These are phyloP conservation scores for Neofusicoccum laricinum DNA, from an alignment of 2,329 filamentous ascomycete species.

Conservation along the genomic window DNA sequence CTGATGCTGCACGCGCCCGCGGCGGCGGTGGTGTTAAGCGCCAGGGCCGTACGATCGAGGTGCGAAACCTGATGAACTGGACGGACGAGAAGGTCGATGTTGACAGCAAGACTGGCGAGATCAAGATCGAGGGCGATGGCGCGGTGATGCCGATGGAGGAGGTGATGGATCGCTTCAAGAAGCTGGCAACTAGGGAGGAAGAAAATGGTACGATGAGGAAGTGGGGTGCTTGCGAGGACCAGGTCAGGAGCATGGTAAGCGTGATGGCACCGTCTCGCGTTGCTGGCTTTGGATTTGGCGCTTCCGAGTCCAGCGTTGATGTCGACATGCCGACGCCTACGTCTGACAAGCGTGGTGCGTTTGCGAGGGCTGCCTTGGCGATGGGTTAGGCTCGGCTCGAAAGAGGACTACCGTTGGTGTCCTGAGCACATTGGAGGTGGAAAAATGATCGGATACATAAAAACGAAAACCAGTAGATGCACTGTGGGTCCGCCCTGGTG, in stretches of 20 bases:
- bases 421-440: too few species aligned
- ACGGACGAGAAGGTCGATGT: neutral
- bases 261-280: neutral
- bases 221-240: neutral
- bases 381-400: too few species aligned
- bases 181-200: neutral
- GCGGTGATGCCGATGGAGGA: neutral
- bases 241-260: neutral
- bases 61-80: neutral
- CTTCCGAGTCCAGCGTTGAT: too few species aligned
- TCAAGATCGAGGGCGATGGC: neutral
- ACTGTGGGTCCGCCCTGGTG: too few species aligned
- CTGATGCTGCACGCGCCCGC: neutral
- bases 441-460: too few species aligned
- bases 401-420: too few species aligned
- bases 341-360: too few species aligned
- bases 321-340: too few species aligned
- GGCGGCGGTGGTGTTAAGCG: constrained; percentile 1
- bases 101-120: neutral
- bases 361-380: too few species aligned
- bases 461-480: too few species aligned
- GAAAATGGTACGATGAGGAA: neutral
- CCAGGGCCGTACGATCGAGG: constrained; percentile 7
- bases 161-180: neutral
- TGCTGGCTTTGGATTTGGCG: too few species aligned